These are phyloP conservation scores for Apium graveolens DNA, from an alignment of 129 eudicot genomes.

Conservation along the genomic window DNA sequence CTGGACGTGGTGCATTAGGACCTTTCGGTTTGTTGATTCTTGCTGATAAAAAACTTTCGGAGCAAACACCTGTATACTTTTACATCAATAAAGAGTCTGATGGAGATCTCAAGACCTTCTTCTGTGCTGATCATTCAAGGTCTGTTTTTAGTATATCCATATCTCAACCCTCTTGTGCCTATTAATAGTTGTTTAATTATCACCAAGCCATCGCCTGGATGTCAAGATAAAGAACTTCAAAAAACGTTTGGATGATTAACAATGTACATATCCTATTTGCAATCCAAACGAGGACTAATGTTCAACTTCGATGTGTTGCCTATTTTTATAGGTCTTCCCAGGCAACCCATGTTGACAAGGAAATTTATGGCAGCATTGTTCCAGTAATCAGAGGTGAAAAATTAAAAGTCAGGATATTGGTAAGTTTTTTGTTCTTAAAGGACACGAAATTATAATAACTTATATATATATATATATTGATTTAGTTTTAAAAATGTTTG, in stretches of 20 bases:
- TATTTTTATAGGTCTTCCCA: conserved; percentile 45
- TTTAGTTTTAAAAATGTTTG: too few species aligned
- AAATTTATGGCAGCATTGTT: conserved; percentile 62
- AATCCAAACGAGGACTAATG: background rate
- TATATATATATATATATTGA: too few species aligned
- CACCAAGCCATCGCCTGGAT: background rate
- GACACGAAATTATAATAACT: background rate
- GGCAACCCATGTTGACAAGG: conserved; percentile 52
- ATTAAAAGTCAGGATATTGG: conserved; percentile 57
- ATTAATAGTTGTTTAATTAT: background rate
- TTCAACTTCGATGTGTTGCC: background rate
- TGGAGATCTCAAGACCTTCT: conserved; percentile 53
- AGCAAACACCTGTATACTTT: conserved; percentile 76
- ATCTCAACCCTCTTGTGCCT: background rate
- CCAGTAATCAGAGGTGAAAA: conserved; percentile 71
- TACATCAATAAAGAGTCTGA: conserved; percentile 50
- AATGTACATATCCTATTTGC: background rate
- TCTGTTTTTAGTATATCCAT: conserved; percentile 2
- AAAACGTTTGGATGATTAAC: background rate
- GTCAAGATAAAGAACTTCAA: background rate
- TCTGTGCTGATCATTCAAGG: conserved; percentile 75
- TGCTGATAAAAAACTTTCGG: conserved; percentile 32
- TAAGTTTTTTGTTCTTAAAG: background rate
- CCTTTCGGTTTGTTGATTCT: conserved; percentile 75
- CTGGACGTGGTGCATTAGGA: conserved; percentile 64